Conservation (phyloP, 345 rosid species). For the Microcos paniculata region DNA sequence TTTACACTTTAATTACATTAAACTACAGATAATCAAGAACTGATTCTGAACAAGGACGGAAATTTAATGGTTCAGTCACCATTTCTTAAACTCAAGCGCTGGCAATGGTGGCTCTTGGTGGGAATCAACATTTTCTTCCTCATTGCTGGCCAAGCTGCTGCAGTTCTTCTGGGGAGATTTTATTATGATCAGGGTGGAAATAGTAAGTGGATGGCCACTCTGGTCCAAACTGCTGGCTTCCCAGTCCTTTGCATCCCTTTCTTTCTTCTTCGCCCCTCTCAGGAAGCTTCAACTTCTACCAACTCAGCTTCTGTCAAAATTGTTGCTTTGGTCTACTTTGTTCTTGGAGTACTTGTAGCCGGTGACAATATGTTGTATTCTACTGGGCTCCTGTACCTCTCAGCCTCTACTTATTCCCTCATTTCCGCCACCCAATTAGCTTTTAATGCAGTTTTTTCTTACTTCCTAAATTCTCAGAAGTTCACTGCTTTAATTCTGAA, state of each 20-base stretch:
- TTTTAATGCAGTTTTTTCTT: slow-evolving; percentile 75
- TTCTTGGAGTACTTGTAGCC: slow-evolving; percentile 59
- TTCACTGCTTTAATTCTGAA: slow-evolving; percentile 53
- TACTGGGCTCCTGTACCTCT: slow-evolving; percentile 67
- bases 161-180: slow-evolving; percentile 63
- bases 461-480: slow-evolving; percentile 73
- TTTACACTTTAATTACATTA: not conserved
- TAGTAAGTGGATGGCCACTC: slow-evolving; percentile 66
- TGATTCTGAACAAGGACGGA: slow-evolving; percentile 24
- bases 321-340: slow-evolving; percentile 39
- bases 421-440: slow-evolving; percentile 75
- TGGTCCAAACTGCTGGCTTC: slow-evolving; percentile 66
- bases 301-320: slow-evolving; percentile 28
- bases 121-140: slow-evolving; percentile 36
- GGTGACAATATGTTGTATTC: slow-evolving; percentile 72
- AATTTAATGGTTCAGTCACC: slow-evolving; percentile 2
- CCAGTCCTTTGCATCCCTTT: slow-evolving; percentile 54
- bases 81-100: slow-evolving; percentile 31
- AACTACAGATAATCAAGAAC: slow-evolving; percentile 38
- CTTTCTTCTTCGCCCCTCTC: slow-evolving; percentile 35
- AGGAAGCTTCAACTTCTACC: slow-evolving; percentile 31
- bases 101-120: slow-evolving; percentile 63
- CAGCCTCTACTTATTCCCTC: slow-evolving; percentile 81
- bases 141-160: slow-evolving; percentile 61
- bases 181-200: slow-evolving; percentile 69